Percentiles rank a stretch among this genome's conserved stretches.
These are phyloP conservation scores for Fusarium sororula DNA, from an alignment of 2,329 filamentous ascomycete genomes.

Conservation along the genomic window DNA sequence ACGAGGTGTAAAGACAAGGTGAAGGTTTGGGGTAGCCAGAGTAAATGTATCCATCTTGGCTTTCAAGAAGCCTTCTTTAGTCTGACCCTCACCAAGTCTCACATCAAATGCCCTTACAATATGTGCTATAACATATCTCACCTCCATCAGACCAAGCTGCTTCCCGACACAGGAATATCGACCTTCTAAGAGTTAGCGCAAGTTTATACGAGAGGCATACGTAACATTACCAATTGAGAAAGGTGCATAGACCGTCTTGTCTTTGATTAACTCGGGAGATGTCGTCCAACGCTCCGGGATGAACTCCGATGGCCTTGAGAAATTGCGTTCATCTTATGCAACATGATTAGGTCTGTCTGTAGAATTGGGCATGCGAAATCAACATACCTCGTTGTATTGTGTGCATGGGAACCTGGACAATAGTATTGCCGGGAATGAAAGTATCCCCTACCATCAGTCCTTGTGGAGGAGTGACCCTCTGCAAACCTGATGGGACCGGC, in stretches of 20 bases:
- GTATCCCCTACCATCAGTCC: slow-evolving; percentile 41
- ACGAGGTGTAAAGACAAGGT: not conserved
- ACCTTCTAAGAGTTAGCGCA: not conserved
- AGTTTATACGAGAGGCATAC: too few relatives aligned
- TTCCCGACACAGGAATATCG: slow-evolving; percentile 29
- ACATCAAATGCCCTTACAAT: slow-evolving; percentile 18
- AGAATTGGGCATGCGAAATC: accelerated
- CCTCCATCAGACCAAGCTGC: slow-evolving; percentile 31
- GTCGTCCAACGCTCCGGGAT: slow-evolving; percentile 52
- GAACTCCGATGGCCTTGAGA: slow-evolving; percentile 44
- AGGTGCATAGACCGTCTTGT: slow-evolving; percentile 45
- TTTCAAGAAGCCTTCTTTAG: not conserved
- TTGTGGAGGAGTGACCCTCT: slow-evolving; percentile 49
- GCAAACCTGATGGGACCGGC: slow-evolving; percentile 47
- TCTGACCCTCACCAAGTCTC: not conserved
- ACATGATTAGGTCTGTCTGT: not conserved
- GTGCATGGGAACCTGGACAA: slow-evolving; percentile 30
- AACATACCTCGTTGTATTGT: slow-evolving; percentile 48
- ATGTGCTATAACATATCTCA: slow-evolving; percentile 14
- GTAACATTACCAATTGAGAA: slow-evolving; percentile 43
- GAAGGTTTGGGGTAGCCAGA: not conserved
- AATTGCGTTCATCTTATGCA: slow-evolving; percentile 36
- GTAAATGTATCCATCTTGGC: slow-evolving; percentile 1
- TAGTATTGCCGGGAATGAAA: slow-evolving; percentile 29
- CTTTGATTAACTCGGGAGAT: slow-evolving; percentile 44